Conservation (phyloP, 106 monocot species). For the Dendrobium nobile region DNA sequence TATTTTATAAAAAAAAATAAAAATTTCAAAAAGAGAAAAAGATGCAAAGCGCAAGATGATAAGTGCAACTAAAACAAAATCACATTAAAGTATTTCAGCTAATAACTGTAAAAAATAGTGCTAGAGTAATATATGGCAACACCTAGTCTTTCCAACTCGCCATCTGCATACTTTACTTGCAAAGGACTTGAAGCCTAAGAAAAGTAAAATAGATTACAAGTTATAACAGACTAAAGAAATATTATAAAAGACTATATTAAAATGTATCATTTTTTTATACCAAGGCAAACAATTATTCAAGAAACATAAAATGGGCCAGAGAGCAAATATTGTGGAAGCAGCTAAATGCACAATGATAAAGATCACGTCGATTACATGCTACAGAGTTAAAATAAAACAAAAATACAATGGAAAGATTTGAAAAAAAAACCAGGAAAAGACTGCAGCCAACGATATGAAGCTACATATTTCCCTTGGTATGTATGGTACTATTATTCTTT, state of each 20-base stretch:
- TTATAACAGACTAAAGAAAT: not conserved
- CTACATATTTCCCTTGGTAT: not conserved
- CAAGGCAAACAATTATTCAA: not conserved
- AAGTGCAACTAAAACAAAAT: not conserved
- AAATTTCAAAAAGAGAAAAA: not conserved
- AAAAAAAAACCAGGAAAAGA: not conserved
- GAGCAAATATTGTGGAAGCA: not conserved
- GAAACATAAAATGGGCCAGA: not conserved
- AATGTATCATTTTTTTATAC: not conserved
- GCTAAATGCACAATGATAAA: not conserved
- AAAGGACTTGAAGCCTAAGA: conserved; percentile 84
- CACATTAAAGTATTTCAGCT: not conserved
- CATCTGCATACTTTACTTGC: conserved; percentile 97
- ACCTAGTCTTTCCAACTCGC: conserved; percentile 93
- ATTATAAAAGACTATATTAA: not conserved
- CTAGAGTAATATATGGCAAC: conserved; percentile 3
- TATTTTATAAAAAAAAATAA: too few species aligned
- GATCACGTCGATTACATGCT: not conserved
- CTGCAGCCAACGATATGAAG: not conserved
- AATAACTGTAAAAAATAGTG: not conserved
- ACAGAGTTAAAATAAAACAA: not conserved
- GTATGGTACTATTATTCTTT: not conserved
- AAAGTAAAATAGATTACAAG: not conserved
- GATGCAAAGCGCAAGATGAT: not conserved
- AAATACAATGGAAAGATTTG: not conserved